Evolutionary conservation across 2,329 filamentous ascomycete species (phyloP).

Genomic region (Colletotrichum sp.): DNA sequence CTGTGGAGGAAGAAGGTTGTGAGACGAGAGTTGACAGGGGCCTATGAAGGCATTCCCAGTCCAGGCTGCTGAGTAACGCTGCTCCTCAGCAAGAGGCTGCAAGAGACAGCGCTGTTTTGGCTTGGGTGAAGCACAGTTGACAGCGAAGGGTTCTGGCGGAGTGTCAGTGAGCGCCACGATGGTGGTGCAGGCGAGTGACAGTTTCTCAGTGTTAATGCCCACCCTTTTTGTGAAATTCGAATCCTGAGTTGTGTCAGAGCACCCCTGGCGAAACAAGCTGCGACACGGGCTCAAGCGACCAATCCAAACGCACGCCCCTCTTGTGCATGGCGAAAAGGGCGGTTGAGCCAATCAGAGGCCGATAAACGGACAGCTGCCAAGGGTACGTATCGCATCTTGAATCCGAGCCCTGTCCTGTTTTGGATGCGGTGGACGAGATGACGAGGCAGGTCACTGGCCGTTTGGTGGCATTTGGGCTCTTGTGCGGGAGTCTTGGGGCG

Average conservation of each 20-base stretch:
- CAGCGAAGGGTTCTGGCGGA: neutral
- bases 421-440: neutral
- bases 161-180: neutral
- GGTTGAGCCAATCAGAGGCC: slow-evolving; percentile 7
- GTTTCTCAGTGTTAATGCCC: neutral
- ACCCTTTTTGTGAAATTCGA: slow-evolving; percentile 9
- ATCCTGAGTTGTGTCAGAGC: slow-evolving; percentile 37
- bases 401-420: neutral
- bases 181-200: neutral
- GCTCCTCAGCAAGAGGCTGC: neutral
- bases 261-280: slow-evolving; percentile 44
- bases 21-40: neutral
- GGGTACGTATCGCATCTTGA: slow-evolving; percentile 8
- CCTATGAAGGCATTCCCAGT: neutral
- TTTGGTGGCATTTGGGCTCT: neutral
- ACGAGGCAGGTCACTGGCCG: neutral
- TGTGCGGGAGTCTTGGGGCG: neutral
- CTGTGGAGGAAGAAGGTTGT: neutral
- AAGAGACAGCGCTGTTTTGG: neutral
- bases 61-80: neutral
- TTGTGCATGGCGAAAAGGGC: neutral
- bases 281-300: slow-evolving; percentile 28
- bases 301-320: slow-evolving; percentile 13
- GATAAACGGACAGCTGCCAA: neutral
- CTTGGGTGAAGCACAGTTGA: neutral